A percentile compares a stretch with the other conserved stretches of the same genome.
phyloP scores from a whole-genome alignment of 2,329 filamentous ascomycete genomes.

The Fusarium illudens region DNA sequence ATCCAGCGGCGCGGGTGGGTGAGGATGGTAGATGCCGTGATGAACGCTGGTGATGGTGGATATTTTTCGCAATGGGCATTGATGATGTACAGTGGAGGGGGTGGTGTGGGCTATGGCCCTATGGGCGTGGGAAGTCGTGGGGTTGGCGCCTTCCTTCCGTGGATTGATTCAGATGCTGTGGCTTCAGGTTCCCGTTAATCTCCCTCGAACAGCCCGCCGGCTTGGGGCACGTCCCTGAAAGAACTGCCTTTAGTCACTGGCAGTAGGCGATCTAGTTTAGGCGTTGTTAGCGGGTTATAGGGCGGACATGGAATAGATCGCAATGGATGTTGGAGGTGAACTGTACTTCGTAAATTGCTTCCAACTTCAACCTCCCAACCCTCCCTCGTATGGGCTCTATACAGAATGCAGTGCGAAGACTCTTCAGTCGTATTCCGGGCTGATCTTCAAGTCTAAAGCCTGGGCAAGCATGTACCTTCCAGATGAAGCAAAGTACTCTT shows the following conservation, averaged over 20 bases:
- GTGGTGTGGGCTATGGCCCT: conserved; percentile 36
- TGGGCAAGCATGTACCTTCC: conserved; percentile 26
- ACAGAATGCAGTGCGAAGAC: not conserved
- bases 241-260: not conserved
- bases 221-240: not conserved
- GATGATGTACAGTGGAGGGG: conserved; percentile 35
- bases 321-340: not conserved
- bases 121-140: conserved; percentile 28
- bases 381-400: not conserved
- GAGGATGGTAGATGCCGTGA: conserved; percentile 1
- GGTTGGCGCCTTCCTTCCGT: not conserved
- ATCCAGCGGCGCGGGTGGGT: not conserved
- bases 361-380: not conserved
- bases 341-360: not conserved
- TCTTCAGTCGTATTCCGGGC: not conserved
- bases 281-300: not conserved
- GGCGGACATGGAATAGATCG: not conserved
- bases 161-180: not conserved
- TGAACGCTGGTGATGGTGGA: conserved; percentile 20
- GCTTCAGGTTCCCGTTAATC: not conserved
- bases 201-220: not conserved
- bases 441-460: conserved; percentile 15
- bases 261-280: not conserved
- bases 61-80: conserved; percentile 8
- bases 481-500: conserved; percentile 1